Evolutionary conservation across 2,329 filamentous ascomycete species (phyloP).

Genomic region (Periconia sp.): DNA sequence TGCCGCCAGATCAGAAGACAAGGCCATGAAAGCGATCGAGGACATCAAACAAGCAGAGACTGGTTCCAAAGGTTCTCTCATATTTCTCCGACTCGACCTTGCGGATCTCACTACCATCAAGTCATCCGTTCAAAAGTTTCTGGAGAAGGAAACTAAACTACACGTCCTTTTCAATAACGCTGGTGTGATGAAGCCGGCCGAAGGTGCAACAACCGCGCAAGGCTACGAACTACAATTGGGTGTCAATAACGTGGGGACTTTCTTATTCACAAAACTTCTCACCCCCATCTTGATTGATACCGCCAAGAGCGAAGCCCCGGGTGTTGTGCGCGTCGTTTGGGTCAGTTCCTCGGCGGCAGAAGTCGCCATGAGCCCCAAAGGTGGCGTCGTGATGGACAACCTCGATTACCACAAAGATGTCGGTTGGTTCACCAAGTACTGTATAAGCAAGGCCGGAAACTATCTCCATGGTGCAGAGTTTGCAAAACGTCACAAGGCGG

Average conservation of each 20-base stretch:
- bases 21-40: constrained; percentile 49
- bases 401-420: constrained; percentile 4
- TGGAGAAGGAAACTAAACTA: constrained; percentile 39
- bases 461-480: constrained; percentile 12
- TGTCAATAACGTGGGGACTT: constrained; percentile 42
- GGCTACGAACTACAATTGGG: constrained; percentile 33
- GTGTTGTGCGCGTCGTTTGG: constrained; percentile 40
- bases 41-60: constrained; percentile 39
- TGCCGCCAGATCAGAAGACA: constrained; percentile 50
- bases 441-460: constrained; percentile 12
- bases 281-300: constrained; percentile 33
- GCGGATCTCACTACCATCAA: constrained; percentile 41
- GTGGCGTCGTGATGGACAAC: constrained; percentile 2
- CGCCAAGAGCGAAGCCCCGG: constrained; percentile 17
- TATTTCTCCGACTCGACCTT: constrained; percentile 39
- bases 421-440: neutral
- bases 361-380: neutral
- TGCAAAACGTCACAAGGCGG: constrained; percentile 5
- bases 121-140: constrained; percentile 37
- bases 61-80: constrained; percentile 26
- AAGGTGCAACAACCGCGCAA: constrained; percentile 13
- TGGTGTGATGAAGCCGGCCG: constrained; percentile 27
- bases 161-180: constrained; percentile 44
- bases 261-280: constrained; percentile 42
- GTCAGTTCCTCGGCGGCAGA: constrained; percentile 3